These are phyloP conservation scores for Isoetes taiwanensis DNA, from an alignment of 75 land plant genomes.

Conservation along the genomic window DNA sequence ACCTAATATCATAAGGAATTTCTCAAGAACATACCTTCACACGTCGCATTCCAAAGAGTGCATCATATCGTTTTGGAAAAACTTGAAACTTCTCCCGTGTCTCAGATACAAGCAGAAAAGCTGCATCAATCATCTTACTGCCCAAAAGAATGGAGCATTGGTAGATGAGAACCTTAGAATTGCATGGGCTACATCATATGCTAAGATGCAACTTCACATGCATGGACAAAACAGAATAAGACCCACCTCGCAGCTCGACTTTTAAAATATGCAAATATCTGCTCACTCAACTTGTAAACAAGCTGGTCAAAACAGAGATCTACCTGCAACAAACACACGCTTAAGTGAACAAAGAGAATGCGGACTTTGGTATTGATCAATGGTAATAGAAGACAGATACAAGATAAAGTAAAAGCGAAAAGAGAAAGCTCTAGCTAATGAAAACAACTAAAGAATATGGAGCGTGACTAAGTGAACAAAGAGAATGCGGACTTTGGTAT, in stretches of 20 bases:
- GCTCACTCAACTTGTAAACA: constrained; percentile 79
- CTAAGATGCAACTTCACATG: neutral
- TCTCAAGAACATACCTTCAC: constrained; percentile 76
- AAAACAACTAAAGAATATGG: no score
- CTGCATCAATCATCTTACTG: constrained; percentile 81
- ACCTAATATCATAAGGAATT: no score
- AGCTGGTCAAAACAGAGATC: constrained; percentile 95
- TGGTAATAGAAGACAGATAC: no score
- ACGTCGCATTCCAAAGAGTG: constrained; percentile 69
- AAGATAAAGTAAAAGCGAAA: no score
- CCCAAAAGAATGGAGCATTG: neutral
- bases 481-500: no score
- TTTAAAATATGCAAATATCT: constrained; percentile 77
- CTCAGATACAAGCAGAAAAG: constrained; percentile 62
- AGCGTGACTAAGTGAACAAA: no score
- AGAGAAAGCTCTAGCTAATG: no score
- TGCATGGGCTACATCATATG: neutral
- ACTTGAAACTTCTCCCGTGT: constrained; percentile 59
- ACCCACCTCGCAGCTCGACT: constrained; percentile 86
- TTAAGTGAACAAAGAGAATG: neutral
- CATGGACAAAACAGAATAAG: neutral
- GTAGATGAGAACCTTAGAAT: neutral
- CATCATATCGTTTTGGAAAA: constrained; percentile 64
- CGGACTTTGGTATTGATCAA: no score
- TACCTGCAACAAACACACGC: constrained; percentile 36